A percentile compares a stretch with the other conserved stretches of the same genome.
phyloP scores from a whole-genome alignment of 1,284 basidiomycete genomes.

The Cystobasidiaceae sp. region DNA sequence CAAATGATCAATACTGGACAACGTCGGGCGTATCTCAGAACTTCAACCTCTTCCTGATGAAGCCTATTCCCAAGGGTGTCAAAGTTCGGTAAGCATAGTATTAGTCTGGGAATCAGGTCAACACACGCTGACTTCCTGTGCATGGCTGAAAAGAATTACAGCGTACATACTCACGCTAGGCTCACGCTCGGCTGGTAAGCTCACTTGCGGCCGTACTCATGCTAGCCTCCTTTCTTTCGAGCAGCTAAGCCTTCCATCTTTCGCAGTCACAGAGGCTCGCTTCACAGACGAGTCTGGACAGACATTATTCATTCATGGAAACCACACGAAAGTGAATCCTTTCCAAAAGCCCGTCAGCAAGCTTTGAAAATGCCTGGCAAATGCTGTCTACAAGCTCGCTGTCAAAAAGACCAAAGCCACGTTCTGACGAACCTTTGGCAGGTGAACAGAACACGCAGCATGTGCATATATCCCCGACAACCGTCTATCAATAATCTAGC shows the following conservation, averaged over 20 bases:
- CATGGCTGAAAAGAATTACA: background rate
- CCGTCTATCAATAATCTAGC: too few relatives aligned
- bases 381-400: too few relatives aligned
- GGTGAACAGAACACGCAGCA: too few relatives aligned
- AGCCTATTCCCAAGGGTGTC: conserved; percentile 1
- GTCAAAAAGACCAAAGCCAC: too few relatives aligned
- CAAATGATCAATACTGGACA: conserved; percentile 2
- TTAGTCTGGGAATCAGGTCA: background rate
- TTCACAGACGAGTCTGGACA: conserved; percentile 5
- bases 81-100: background rate
- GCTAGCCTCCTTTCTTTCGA: background rate
- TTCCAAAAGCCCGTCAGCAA: too few relatives aligned
- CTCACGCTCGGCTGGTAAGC: conserved; percentile 12
- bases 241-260: background rate
- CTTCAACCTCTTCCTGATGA: conserved; percentile 25
- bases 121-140: background rate
- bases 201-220: background rate
- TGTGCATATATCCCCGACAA: too few relatives aligned
- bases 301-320: background rate
- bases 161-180: conserved; percentile 13
- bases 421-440: too few relatives aligned
- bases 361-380: too few relatives aligned
- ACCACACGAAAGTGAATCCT: conserved; percentile 23
- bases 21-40: conserved; percentile 25
- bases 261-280: conserved; percentile 19